Conservation (phyloP, 1,284 basidiomycete genomes). For the Amylostereum areolatum region DNA sequence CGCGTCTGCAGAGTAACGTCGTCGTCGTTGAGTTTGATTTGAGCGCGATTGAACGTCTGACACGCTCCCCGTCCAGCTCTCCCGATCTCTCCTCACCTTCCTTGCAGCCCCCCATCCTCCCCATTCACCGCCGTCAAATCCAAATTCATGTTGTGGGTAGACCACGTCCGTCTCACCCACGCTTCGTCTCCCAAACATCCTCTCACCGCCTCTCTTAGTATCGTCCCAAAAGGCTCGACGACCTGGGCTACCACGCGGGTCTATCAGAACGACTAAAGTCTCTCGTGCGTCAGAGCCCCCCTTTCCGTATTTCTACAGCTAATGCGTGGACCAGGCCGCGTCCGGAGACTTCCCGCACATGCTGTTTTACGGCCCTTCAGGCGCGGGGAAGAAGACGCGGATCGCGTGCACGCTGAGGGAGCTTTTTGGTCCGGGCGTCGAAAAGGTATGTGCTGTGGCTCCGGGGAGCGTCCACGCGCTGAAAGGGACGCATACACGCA, state of each 20-base stretch:
- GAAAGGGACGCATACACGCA: too few relatives aligned
- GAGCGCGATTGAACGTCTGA: too few relatives aligned
- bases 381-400: constrained; percentile 97
- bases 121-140: too few relatives aligned
- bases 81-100: too few relatives aligned
- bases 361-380: constrained; percentile 96
- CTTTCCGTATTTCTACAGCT: neutral
- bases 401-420: constrained; percentile 87
- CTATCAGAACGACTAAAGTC: constrained; percentile 80
- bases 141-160: too few relatives aligned
- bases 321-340: constrained; percentile 45
- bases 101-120: too few relatives aligned
- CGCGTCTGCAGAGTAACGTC: too few relatives aligned
- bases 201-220: constrained; percentile 58
- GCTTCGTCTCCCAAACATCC: too few relatives aligned
- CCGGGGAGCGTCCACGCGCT: too few relatives aligned
- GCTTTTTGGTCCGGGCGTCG: constrained; percentile 88
- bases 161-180: too few relatives aligned
- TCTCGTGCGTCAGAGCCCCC: constrained; percentile 43
- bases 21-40: too few relatives aligned
- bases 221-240: constrained; percentile 79
- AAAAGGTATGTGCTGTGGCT: constrained; percentile 77
- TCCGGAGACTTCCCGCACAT: constrained; percentile 97
- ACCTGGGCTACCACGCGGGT: constrained; percentile 84
- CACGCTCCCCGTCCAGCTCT: too few relatives aligned